These are phyloP conservation scores for Cytospora paraplurivora DNA, from an alignment of 2,329 filamentous ascomycete species.

Conservation along the genomic window DNA sequence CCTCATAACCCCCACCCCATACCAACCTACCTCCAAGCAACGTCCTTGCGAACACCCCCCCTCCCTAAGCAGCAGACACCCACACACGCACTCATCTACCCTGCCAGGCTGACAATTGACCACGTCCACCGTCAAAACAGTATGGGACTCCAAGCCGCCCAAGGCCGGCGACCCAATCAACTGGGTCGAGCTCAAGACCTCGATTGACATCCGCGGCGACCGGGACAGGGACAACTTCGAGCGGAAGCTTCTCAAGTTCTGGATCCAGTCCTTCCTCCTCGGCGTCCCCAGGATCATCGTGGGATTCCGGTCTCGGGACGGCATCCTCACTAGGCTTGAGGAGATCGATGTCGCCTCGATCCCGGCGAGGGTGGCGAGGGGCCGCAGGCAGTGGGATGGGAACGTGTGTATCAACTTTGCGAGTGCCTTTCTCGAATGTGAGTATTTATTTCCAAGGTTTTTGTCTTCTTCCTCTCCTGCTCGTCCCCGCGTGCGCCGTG, in stretches of 20 bases:
- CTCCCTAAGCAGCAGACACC: background rate
- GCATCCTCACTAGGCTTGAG: conserved; percentile 71
- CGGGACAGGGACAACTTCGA: conserved; percentile 77
- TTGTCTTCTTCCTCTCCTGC: background rate
- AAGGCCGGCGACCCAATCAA: conserved; percentile 70
- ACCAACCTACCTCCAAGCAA: conserved; percentile 10
- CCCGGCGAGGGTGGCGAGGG: conserved; percentile 72
- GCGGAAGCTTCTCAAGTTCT: conserved; percentile 90
- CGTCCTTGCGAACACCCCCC: conserved; percentile 8
- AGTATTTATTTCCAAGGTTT: conserved; percentile 38
- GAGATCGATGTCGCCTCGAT: conserved; percentile 80
- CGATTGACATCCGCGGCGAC: conserved; percentile 68
- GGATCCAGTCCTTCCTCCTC: conserved; percentile 93
- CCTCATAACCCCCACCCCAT: background rate
- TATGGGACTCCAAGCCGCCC: conserved; percentile 80
- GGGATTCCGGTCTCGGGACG: conserved; percentile 75
- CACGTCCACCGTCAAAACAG: conserved; percentile 42
- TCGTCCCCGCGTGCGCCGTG: too few species aligned
- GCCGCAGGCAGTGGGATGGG: conserved; percentile 79
- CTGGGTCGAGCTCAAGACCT: conserved; percentile 95
- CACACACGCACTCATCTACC: too few species aligned
- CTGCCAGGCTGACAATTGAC: conserved; percentile 5
- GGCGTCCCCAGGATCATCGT: conserved; percentile 91
- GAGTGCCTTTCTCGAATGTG: conserved; percentile 74
- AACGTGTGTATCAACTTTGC: conserved; percentile 94